Evolutionary conservation across 192 early-diverging fungal species (phyloP).

Genomic region (Chytriomyces sp.): DNA sequence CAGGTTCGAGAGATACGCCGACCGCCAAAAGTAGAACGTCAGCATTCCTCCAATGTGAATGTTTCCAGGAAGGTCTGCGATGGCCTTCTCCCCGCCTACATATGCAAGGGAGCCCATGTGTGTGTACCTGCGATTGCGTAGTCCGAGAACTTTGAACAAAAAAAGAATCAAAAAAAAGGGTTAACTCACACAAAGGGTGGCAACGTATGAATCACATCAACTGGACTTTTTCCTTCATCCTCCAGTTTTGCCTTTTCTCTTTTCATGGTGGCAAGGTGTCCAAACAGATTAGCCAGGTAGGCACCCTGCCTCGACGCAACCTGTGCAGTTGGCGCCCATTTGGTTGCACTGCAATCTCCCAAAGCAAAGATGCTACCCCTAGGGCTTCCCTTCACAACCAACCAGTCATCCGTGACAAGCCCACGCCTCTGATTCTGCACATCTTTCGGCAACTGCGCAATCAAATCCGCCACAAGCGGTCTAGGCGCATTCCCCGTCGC

Average conservation of each 20-base stretch:
- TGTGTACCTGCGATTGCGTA: slow-evolving; percentile 76
- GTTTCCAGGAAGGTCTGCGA: slow-evolving; percentile 83
- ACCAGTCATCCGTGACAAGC: slow-evolving; percentile 71
- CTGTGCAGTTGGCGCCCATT: slow-evolving; percentile 79
- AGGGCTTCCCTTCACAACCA: slow-evolving; percentile 65
- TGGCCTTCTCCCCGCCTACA: slow-evolving; percentile 92
- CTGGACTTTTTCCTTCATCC: background rate
- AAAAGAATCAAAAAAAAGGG: background rate
- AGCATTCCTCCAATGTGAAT: slow-evolving; percentile 54
- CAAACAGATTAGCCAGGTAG: slow-evolving; percentile 81
- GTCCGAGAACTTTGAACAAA: background rate
- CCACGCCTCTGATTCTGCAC: slow-evolving; percentile 73
- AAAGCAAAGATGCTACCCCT: slow-evolving; percentile 66
- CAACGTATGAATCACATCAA: slow-evolving; percentile 24
- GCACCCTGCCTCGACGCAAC: slow-evolving; percentile 88
- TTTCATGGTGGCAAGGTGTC: slow-evolving; percentile 54
- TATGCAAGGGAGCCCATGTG: slow-evolving; percentile 90
- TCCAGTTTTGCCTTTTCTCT: slow-evolving; percentile 8
- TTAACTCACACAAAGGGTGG: slow-evolving; percentile 24
- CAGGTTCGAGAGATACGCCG: slow-evolving; percentile 64
- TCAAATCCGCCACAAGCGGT: slow-evolving; percentile 69
- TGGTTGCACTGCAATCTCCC: slow-evolving; percentile 78
- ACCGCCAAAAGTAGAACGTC: slow-evolving; percentile 61
- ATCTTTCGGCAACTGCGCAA: slow-evolving; percentile 60
- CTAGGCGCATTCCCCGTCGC: slow-evolving; percentile 82